Evolutionary conservation across 2,329 filamentous ascomycete species (phyloP), one percentile per base, ranked within the genome.

Genomic region (Cadophora sp.): DNA sequence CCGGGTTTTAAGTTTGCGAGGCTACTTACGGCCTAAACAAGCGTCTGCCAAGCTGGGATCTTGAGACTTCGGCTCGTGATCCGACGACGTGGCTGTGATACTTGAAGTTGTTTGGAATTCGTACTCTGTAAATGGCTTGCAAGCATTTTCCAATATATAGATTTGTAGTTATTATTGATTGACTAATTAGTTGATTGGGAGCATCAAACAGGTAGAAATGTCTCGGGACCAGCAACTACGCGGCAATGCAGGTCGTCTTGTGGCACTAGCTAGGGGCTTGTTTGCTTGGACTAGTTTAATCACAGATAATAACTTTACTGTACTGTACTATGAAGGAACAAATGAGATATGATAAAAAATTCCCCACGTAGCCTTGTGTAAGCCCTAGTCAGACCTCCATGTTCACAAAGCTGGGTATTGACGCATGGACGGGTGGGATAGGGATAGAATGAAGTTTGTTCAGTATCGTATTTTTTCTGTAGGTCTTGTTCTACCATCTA

Each of bases 11-110:
- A 53, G 36, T 64, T 64, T 64, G 48, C 36, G 24, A 24, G 39
- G 30, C 62, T 56, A 56, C 61, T 30, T 30, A 30, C 27, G 27
- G 27, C 27, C 27, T n/a, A n/a, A n/a, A n/a, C n/a, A n/a, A n/a
- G n/a, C n/a, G n/a, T n/a, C n/a, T n/a, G 67, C 64, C 66, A 69
- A 59, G 43, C 27, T 24, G 27, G 14, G 16, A 20, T 24, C n/a
- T n/a, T 20, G 9, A 39, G 20, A 24, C 27, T 22, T 58, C 36
- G n/a, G 55, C 36, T 41, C 13, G 36, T 41, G 55, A 36, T 33
- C 18, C 55, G 50, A 30, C 27, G 14, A 8, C 48, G 8, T 39
- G 36, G 36, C 36, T 11, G 53, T 56, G 33, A 56, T 56, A 20
- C n/a, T 22, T 1, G 8, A 39, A 8, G 16, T 39, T 39, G 53